Evolutionary conservation across 306 rosid species (phyloP).

Genomic region (Castanea mollissima): DNA sequence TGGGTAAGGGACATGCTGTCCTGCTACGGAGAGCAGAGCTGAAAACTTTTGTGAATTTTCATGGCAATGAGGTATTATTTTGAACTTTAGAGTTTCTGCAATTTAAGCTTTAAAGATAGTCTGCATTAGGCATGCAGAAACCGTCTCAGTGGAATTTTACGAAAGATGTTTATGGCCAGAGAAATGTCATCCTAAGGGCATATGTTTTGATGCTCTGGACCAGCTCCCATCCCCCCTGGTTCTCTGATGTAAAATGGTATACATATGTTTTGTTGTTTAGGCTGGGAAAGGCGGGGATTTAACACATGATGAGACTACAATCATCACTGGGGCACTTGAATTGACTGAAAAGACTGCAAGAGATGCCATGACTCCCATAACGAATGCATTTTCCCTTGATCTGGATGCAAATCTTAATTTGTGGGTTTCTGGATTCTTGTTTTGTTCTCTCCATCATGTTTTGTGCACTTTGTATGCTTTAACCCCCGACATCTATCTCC

Average conservation of each 20-base stretch:
- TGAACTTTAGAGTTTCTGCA: slow-evolving; percentile 6
- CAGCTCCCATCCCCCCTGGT: slow-evolving; percentile 8
- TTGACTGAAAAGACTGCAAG: slow-evolving; percentile 95
- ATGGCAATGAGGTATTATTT: slow-evolving; percentile 86
- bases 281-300: slow-evolving; percentile 99
- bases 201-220: slow-evolving; percentile 12
- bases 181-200: background rate
- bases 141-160: background rate
- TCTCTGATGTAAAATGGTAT: slow-evolving; percentile 21
- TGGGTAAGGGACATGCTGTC: slow-evolving; percentile 94
- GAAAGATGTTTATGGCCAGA: slow-evolving; percentile 2
- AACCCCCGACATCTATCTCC: slow-evolving; percentile 21
- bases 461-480: slow-evolving; percentile 21
- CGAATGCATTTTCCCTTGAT: slow-evolving; percentile 95
- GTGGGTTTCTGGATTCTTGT: slow-evolving; percentile 62
- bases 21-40: slow-evolving; percentile 97
- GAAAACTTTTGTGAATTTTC: slow-evolving; percentile 91
- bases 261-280: slow-evolving; percentile 41
- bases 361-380: slow-evolving; percentile 97
- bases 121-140: background rate
- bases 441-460: slow-evolving; percentile 23
- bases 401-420: slow-evolving; percentile 85
- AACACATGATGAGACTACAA: slow-evolving; percentile 97
- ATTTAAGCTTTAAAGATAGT: slow-evolving; percentile 1
- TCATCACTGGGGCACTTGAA: slow-evolving; percentile 95